These are phyloP conservation scores for Cryptococcus jaspeensis DNA, from an alignment of 1,284 basidiomycete genomes.

Conservation along the genomic window DNA sequence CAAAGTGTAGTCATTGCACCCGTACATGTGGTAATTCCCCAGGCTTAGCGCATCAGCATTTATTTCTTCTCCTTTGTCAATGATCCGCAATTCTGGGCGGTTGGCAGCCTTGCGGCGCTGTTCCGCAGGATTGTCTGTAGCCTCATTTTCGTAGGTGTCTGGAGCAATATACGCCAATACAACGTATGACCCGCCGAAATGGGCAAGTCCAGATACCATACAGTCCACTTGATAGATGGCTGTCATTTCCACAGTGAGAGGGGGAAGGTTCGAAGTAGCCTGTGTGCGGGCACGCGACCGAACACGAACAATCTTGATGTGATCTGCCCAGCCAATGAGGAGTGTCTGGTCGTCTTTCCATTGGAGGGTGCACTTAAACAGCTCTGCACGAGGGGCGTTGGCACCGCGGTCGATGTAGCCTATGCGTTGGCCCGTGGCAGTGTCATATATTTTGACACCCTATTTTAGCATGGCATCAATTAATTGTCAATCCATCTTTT, in stretches of 20 bases:
- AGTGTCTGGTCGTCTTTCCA: slow-evolving; percentile 92
- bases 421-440: slow-evolving; percentile 72
- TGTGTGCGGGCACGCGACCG: slow-evolving; percentile 60
- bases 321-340: slow-evolving; percentile 90
- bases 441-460: slow-evolving; percentile 95
- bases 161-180: slow-evolving; percentile 69
- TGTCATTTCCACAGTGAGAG: slow-evolving; percentile 71
- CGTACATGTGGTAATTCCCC: slow-evolving; percentile 74
- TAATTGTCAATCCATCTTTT: neutral
- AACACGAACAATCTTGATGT: slow-evolving; percentile 86
- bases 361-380: slow-evolving; percentile 85
- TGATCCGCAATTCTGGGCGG: slow-evolving; percentile 87
- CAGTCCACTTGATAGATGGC: slow-evolving; percentile 92
- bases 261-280: slow-evolving; percentile 25
- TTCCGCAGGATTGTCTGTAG: slow-evolving; percentile 65
- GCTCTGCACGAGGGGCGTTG: slow-evolving; percentile 81
- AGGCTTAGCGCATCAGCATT: slow-evolving; percentile 82
- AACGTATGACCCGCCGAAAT: slow-evolving; percentile 72
- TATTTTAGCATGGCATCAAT: slow-evolving; percentile 35
- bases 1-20: slow-evolving; percentile 88
- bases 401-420: slow-evolving; percentile 80
- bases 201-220: slow-evolving; percentile 88
- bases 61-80: slow-evolving; percentile 88
- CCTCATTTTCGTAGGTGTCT: slow-evolving; percentile 59
- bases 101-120: slow-evolving; percentile 79